Evolutionary conservation across 1,139 yeast species (phyloP).

Genomic region (Pichia sp.): DNA sequence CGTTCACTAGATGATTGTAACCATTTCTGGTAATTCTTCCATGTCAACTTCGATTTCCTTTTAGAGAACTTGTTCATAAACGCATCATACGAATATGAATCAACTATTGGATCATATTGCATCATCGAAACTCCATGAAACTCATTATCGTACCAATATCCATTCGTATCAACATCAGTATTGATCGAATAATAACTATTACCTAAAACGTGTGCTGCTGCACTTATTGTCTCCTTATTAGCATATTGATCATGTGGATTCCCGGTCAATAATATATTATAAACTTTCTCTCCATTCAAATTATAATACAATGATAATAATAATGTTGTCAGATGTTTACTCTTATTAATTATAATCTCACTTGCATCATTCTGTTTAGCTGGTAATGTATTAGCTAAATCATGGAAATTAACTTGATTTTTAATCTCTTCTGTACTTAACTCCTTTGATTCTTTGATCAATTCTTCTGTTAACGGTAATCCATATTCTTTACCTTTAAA

Average conservation of each 20-base stretch:
- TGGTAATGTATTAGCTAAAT: constrained; percentile 52
- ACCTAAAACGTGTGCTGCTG: constrained; percentile 49
- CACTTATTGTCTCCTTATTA: constrained; percentile 57
- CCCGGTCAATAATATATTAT: constrained; percentile 40
- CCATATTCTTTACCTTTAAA: constrained; percentile 27
- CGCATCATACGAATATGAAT: constrained; percentile 34
- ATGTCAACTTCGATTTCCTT: constrained; percentile 14
- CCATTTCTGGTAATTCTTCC: constrained; percentile 17
- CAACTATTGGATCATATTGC: constrained; percentile 45
- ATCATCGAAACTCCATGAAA: constrained; percentile 44
- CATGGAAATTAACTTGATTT: constrained; percentile 34
- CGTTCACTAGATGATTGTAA: constrained; percentile 20
- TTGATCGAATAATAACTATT: constrained; percentile 48
- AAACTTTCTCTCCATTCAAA: constrained; percentile 50
- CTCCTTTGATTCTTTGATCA: constrained; percentile 6
- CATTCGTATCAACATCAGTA: constrained; percentile 24
- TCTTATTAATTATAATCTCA: constrained; percentile 48
- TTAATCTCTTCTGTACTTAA: constrained; percentile 14
- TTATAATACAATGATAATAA: constrained; percentile 52
- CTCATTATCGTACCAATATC: constrained; percentile 25
- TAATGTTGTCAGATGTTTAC: constrained; percentile 44
- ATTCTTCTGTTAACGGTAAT: constrained; percentile 20
- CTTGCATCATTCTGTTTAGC: constrained; percentile 59
- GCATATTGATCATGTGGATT: constrained; percentile 36
- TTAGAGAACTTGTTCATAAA: constrained; percentile 19